Conservation (phyloP, 2,329 filamentous ascomycete genomes). For the Phialemoniopsis sp. region DNA sequence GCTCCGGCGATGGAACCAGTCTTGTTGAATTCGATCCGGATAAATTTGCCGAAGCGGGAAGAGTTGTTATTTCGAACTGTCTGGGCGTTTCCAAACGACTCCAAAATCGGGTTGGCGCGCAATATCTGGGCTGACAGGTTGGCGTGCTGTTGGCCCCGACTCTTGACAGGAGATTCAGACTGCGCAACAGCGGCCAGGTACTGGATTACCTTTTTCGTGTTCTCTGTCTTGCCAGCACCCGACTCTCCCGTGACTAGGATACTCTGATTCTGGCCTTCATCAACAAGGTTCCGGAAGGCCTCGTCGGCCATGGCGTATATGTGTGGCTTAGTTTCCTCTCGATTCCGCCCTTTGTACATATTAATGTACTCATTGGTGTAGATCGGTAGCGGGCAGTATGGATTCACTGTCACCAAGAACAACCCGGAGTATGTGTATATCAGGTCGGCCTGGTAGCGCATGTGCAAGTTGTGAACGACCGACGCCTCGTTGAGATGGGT, state of each 20-base stretch:
- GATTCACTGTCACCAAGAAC: constrained; percentile 95
- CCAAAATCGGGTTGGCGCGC: constrained; percentile 91
- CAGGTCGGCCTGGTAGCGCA: constrained; percentile 89
- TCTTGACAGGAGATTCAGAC: constrained; percentile 66
- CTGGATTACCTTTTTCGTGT: constrained; percentile 99
- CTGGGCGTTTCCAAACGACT: constrained; percentile 97
- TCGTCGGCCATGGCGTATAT: constrained; percentile 98
- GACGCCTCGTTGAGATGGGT: constrained; percentile 97
- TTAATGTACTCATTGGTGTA: constrained; percentile 97
- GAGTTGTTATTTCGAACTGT: constrained; percentile 98
- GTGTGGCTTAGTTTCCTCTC: constrained; percentile 94
- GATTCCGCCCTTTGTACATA: constrained; percentile 88
- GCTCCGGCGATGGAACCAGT: constrained; percentile 89
- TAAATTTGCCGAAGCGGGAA: constrained; percentile 97
- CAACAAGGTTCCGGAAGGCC: constrained; percentile 91
- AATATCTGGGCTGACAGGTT: constrained; percentile 96
- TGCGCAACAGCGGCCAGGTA: constrained; percentile 94
- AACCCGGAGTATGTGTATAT: constrained; percentile 98
- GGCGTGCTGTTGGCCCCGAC: constrained; percentile 60
- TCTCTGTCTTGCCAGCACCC: constrained; percentile 96
- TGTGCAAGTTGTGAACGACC: constrained; percentile 94
- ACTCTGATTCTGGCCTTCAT: constrained; percentile 93
- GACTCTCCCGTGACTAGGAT: constrained; percentile 98
- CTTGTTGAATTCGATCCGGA: constrained; percentile 89
- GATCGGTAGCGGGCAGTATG: constrained; percentile 90